phyloP scores from a whole-genome alignment of 441 rosid species.

The California macrophylla region DNA sequence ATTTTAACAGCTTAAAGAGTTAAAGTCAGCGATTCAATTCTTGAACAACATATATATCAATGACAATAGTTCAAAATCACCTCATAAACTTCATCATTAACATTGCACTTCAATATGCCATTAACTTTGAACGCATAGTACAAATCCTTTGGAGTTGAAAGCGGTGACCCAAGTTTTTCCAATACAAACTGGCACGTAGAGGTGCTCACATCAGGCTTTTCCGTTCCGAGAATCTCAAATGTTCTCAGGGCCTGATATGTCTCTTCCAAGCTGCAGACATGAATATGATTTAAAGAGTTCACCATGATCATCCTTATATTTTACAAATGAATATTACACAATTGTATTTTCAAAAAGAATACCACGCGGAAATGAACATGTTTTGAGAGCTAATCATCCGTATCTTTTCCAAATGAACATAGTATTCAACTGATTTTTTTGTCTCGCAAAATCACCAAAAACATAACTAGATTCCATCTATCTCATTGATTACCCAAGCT shows the following conservation, averaged over 20 bases:
- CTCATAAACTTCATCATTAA: conserved; percentile 40
- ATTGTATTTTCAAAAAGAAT: neutral
- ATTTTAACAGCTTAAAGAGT: neutral
- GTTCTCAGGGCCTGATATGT: conserved; percentile 68
- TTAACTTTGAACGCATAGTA: conserved; percentile 61
- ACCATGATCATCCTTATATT: neutral
- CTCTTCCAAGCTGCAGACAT: conserved; percentile 53
- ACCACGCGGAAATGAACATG: neutral
- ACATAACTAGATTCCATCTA: neutral
- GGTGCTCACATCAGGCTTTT: conserved; percentile 38
- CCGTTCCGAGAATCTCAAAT: conserved; percentile 62
- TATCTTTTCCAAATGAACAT: neutral
- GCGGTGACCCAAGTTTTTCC: conserved; percentile 43
- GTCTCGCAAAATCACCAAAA: neutral
- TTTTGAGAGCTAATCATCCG: neutral
- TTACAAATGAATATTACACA: neutral
- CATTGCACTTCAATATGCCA: conserved; percentile 52
- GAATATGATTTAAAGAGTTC: neutral
- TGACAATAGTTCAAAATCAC: conserved; percentile 26
- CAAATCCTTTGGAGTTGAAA: conserved; percentile 51
- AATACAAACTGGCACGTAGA: conserved; percentile 40
- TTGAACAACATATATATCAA: neutral
- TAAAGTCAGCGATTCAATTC: neutral
- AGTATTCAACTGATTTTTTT: neutral
- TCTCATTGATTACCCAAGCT: neutral